phyloP scores from a whole-genome alignment of 345 rosid genomes.

The Boechera retrofracta region DNA sequence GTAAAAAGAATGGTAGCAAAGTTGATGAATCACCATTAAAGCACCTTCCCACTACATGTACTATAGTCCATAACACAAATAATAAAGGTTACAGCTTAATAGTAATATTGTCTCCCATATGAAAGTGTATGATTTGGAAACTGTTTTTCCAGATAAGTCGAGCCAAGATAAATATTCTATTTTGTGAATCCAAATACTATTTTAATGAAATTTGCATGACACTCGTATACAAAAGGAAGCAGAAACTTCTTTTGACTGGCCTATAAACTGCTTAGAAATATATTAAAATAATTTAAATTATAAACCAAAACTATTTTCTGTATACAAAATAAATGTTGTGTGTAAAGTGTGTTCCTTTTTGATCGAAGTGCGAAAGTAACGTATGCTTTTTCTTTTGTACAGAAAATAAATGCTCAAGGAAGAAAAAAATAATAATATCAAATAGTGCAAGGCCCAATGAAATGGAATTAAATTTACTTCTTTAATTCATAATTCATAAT shows the following conservation, averaged over 20 bases:
- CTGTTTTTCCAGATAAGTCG: neutral
- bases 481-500: no score
- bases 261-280: neutral
- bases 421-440: no score
- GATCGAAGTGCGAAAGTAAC: constrained; percentile 3
- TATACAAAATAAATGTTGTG: neutral
- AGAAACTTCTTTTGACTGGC: neutral
- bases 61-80: constrained; percentile 32
- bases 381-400: neutral
- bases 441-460: neutral
- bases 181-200: neutral
- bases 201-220: constrained; percentile 2
- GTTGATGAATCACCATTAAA: constrained; percentile 47
- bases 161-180: neutral
- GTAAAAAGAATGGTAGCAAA: constrained; percentile 32
- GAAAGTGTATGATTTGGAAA: constrained; percentile 21
- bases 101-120: neutral
- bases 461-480: no score
- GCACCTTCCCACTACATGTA: constrained; percentile 47
- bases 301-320: neutral
- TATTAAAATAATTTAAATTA: neutral
- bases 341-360: constrained; percentile 1
- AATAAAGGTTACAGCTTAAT: constrained; percentile 32
- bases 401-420: neutral
- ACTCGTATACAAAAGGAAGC: neutral